Base-by-base conservation (phyloP, 257 asterid species). In the Solanum gandarillasii region DNA sequence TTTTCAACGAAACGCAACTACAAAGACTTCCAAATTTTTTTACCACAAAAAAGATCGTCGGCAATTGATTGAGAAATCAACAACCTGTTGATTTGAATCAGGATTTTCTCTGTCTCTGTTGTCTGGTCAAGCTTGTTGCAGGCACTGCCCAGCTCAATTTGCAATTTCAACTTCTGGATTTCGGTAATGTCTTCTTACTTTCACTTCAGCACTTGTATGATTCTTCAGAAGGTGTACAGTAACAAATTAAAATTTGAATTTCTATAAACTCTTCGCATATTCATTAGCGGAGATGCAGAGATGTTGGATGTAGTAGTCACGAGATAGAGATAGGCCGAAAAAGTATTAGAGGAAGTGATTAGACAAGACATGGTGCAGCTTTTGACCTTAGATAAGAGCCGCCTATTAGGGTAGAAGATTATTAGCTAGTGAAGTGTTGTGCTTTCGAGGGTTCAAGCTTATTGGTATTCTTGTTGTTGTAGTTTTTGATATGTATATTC, bases 81-180 rank as follows among this genome's bases (percentile, higher is more conserved):
- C 71, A 65, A 25, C 32, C 29, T n/a, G 31, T 25, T 67, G 35
- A 67, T 62, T 62, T 62, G 75, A 68, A 70, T 70, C 75, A 70
- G 41, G 13, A 71, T 14, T 71, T 71, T 9, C 35, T 7, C 74
- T 23, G 71, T 11, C 71, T 62, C 29, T n/a, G 29, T 62, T 62
- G 13, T 62, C 71, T 84, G 94, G 95, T 70, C 98, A 95, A 91
- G 91, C 92, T 75, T 58, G 8, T 74, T 21, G 90, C 90, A 16
- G 91, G 82, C 14, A 92, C 95, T 36, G 92, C 95, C 55, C 98
- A 93, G 91, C 93, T 92, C 87, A 94, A 93, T 89, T 89, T 94
- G 91, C 98, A 92, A 75, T 89, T 92, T 74, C 98, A 95, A 92
- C 95, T 55, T 20, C 23, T 55, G 65, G 62, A 18, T 52, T 20